phyloP scores from a whole-genome alignment of 2,329 filamentous ascomycete species.

The Pyrenophora seminiperda region DNA sequence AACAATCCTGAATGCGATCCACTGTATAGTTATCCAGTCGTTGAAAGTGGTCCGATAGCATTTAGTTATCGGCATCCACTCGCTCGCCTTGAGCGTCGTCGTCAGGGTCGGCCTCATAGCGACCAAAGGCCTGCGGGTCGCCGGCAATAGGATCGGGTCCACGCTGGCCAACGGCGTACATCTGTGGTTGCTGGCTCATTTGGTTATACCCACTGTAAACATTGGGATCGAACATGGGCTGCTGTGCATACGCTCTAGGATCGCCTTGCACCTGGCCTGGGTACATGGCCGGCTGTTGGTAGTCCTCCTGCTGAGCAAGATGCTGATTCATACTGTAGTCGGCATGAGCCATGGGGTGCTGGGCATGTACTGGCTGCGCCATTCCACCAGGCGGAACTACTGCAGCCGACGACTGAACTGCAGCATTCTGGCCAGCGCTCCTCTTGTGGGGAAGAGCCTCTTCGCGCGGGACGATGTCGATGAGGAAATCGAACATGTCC shows the following conservation, averaged over 20 bases:
- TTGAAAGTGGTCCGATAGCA: neutral
- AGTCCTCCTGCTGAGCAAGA: slow-evolving; percentile 68
- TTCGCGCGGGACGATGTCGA: slow-evolving; percentile 96
- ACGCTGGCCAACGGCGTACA: slow-evolving; percentile 48
- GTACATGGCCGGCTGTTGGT: slow-evolving; percentile 83
- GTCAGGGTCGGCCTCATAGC: slow-evolving; percentile 48
- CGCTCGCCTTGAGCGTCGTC: slow-evolving; percentile 49
- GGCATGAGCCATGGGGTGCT: slow-evolving; percentile 60
- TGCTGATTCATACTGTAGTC: slow-evolving; percentile 63
- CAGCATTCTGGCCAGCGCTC: slow-evolving; percentile 44
- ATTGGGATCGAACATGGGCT: slow-evolving; percentile 79
- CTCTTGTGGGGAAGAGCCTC: slow-evolving; percentile 88
- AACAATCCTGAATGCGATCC: no score
- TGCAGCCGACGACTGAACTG: slow-evolving; percentile 50
- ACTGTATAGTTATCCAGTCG: neutral
- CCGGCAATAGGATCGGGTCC: slow-evolving; percentile 46
- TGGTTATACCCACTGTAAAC: slow-evolving; percentile 78
- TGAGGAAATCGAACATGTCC: slow-evolving; percentile 99
- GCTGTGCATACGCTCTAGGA: slow-evolving; percentile 75
- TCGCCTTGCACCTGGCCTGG: slow-evolving; percentile 76
- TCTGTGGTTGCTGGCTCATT: slow-evolving; percentile 76
- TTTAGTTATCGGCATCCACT: slow-evolving; percentile 45
- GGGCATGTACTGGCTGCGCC: slow-evolving; percentile 52
- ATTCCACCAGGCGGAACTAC: slow-evolving; percentile 42
- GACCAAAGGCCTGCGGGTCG: slow-evolving; percentile 46